Base-by-base conservation (phyloP, 2,329 filamentous ascomycete genomes). In the Pseudocercospora crystallina region DNA sequence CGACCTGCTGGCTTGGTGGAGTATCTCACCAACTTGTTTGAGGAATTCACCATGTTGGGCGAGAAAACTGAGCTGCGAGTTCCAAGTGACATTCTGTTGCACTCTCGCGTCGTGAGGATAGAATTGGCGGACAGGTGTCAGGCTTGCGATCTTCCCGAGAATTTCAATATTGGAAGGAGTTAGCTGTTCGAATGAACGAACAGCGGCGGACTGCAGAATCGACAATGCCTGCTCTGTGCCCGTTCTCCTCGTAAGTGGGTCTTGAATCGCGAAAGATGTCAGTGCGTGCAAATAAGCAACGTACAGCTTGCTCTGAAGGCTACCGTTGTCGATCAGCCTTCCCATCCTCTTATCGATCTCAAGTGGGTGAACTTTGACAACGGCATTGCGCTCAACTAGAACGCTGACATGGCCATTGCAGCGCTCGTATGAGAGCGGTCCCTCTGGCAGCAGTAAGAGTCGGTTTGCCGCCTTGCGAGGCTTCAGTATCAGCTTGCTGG, bases 261-360 rank as follows among this genome's bases (percentile, higher is more conserved):
- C 85, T 0, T 80, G 76, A 0, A 86, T 32, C 0, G 76, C 59
- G 30, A 77, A 80, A 0, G 83, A 84, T 0, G 84, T 87, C 4
- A 76, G 66, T 0, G 83, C 84, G 60, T 88, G 84, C 1, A 83
- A 63, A 3, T 76, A 65, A 0, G 82, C 82, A 58, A 62, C 11
- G 34, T 53, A 60, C 1, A 66, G 47, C 40, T 60, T 58, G 52
- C 54, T 49, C 14, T 50, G 0, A 82, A 66, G 0, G 84, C 65
- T 48, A 0, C 62, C 62, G 0, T 80, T 80, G 41, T 86, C 83
- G 0, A 79, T 69, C 0, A 82, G 71, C 35, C 82, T 85, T 2
- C 79, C 74, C 0, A 88, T 64, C 1, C 80, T 74, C 0, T 79
- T 77, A 1, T 88, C 70, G 0, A 79, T 61, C 1, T 72, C 61